Evolutionary conservation across 208 protist species (phyloP).

Genomic region (Strigomonas culicis): DNA sequence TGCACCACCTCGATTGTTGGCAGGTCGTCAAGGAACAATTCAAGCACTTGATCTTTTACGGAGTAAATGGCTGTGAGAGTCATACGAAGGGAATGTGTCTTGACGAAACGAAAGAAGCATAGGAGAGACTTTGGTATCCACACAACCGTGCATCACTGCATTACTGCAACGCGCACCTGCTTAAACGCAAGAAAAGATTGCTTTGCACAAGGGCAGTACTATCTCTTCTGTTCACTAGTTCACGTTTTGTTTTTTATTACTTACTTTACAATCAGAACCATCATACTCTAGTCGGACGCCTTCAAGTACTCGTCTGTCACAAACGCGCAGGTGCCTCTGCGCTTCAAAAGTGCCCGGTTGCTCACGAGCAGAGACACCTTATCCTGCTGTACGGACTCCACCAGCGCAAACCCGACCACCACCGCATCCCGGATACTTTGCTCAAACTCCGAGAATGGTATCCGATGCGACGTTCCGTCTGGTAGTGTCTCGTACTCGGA

Average conservation of each 20-base stretch:
- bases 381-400: slow-evolving; percentile 38
- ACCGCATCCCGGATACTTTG: slow-evolving; percentile 20
- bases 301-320: slow-evolving; percentile 37
- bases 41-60: background rate
- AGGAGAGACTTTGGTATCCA: too few species aligned
- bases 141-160: too few species aligned
- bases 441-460: slow-evolving; percentile 51
- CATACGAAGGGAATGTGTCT: too few species aligned
- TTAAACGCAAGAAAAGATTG: too few species aligned
- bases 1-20: background rate
- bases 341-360: slow-evolving; percentile 28
- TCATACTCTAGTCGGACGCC: background rate
- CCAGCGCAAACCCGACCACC: slow-evolving; percentile 55
- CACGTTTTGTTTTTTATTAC: too few species aligned
- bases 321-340: slow-evolving; percentile 49
- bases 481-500: slow-evolving; percentile 40
- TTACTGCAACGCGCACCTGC: too few species aligned
- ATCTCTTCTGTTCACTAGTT: too few species aligned
- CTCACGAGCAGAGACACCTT: slow-evolving; percentile 47
- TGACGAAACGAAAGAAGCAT: too few species aligned
- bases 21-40: background rate
- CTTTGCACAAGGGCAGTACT: too few species aligned
- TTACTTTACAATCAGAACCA: too few species aligned
- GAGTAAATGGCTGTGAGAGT: background rate
- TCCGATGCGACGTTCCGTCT: slow-evolving; percentile 42